Conservation (phyloP, 2,329 filamentous ascomycete species). For the Fusarium sp. region DNA sequence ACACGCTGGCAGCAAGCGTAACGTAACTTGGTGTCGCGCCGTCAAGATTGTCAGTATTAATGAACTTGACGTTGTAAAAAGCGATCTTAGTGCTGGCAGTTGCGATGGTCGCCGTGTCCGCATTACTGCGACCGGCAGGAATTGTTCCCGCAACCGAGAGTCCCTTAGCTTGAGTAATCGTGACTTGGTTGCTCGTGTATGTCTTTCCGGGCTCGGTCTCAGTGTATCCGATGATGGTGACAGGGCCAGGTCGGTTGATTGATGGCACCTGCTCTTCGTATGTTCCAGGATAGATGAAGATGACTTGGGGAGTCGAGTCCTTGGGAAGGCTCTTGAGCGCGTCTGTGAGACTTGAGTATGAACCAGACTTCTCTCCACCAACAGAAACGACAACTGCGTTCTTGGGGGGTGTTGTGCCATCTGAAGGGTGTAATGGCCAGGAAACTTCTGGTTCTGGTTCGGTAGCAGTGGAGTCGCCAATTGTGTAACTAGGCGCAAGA, state of each 20-base stretch:
- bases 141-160: slow-evolving; percentile 41
- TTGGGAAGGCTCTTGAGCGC: slow-evolving; percentile 49
- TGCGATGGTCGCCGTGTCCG: slow-evolving; percentile 42
- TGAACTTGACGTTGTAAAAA: slow-evolving; percentile 50
- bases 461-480: slow-evolving; percentile 7
- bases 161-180: slow-evolving; percentile 48
- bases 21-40: slow-evolving; percentile 28
- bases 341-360: slow-evolving; percentile 46
- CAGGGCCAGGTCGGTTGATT: slow-evolving; percentile 53
- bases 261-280: slow-evolving; percentile 56
- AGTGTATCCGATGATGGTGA: slow-evolving; percentile 57
- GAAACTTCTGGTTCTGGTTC: slow-evolving; percentile 16
- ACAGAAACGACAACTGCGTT: slow-evolving; percentile 57
- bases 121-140: slow-evolving; percentile 38
- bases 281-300: slow-evolving; percentile 57
- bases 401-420: slow-evolving; percentile 54
- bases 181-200: slow-evolving; percentile 68
- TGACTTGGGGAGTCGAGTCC: slow-evolving; percentile 53
- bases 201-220: slow-evolving; percentile 54
- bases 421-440: slow-evolving; percentile 49
- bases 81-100: slow-evolving; percentile 55
- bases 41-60: slow-evolving; percentile 54
- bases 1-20: slow-evolving; percentile 41
- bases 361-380: slow-evolving; percentile 38
- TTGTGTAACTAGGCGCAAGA: slow-evolving; percentile 37